phyloP scores from a whole-genome alignment of 371 early-diverging fungal genomes.

The Mortierella sp. region DNA sequence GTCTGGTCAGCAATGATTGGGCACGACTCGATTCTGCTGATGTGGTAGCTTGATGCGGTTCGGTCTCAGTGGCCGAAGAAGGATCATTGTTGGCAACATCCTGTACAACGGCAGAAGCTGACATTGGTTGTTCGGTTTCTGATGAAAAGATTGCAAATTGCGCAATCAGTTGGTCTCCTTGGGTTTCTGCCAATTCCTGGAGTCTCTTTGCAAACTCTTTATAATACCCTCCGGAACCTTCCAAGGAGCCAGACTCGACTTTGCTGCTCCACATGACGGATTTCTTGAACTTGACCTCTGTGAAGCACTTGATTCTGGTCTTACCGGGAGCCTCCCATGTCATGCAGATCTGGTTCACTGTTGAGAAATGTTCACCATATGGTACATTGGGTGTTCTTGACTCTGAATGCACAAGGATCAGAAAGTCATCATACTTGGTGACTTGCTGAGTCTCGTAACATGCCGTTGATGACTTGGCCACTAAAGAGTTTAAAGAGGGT shows the following conservation, averaged over 20 bases:
- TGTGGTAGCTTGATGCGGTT: not conserved
- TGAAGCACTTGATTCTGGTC: conserved; percentile 38
- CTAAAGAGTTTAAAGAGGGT: conserved; percentile 12
- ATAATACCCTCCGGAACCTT: conserved; percentile 33
- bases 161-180: conserved; percentile 9
- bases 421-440: conserved; percentile 14
- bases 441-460: conserved; percentile 43
- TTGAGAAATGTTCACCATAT: conserved; percentile 50
- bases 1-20: conserved; percentile 28
- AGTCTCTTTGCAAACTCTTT: conserved; percentile 31
- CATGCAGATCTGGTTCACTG: conserved; percentile 48
- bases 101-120: too few species aligned
- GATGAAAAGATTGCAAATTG: not conserved
- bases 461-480: conserved; percentile 44
- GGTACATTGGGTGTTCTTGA: conserved; percentile 43
- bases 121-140: not conserved
- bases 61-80: not conserved
- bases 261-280: conserved; percentile 42
- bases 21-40: conserved; percentile 20
- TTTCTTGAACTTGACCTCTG: conserved; percentile 49
- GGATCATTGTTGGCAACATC: too few species aligned
- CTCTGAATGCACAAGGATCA: conserved; percentile 35
- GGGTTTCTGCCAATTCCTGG: conserved; percentile 21
- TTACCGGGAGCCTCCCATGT: conserved; percentile 32
- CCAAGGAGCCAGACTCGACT: conserved; percentile 37